These are phyloP conservation scores for Mortierella sp. DNA, from an alignment of 371 early-diverging fungal species.

Conservation along the genomic window DNA sequence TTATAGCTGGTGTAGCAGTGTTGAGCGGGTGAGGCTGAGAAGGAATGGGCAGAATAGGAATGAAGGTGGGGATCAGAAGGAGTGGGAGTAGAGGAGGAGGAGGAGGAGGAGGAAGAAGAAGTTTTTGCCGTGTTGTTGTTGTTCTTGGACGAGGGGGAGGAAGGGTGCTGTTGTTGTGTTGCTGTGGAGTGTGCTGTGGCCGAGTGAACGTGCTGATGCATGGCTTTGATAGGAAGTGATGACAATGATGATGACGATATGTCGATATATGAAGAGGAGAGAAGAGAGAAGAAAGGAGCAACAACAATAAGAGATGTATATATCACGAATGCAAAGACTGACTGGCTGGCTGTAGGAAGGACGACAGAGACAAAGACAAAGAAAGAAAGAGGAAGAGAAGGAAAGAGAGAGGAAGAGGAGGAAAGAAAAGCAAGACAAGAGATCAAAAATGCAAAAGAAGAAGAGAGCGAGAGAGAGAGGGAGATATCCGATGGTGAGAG, in stretches of 20 bases:
- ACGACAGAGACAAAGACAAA: too few species aligned
- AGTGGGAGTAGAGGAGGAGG: neutral
- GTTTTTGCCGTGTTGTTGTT: neutral
- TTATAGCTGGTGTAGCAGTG: neutral
- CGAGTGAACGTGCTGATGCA: too few species aligned
- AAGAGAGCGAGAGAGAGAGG: too few species aligned
- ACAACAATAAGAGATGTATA: too few species aligned
- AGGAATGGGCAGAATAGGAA: neutral
- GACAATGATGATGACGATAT: neutral
- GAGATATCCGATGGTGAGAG: too few species aligned
- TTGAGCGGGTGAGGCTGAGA: neutral
- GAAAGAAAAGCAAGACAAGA: neutral
- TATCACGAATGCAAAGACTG: too few species aligned
- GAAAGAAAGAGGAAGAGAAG: too few species aligned
- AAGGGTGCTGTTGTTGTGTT: slow-evolving; percentile 16
- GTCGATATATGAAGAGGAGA: neutral
- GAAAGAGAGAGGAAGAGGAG: neutral
- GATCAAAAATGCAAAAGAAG: too few species aligned
- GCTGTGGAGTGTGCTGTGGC: too few species aligned
- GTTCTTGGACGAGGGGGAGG: too few species aligned
- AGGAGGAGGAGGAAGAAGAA: neutral
- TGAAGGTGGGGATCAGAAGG: neutral
- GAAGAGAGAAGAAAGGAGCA: too few species aligned
- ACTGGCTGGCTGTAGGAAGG: too few species aligned
- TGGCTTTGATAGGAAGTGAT: neutral